Conservation (phyloP, 768 basidiomycete genomes). For the Podaxis carcinomalis region DNA sequence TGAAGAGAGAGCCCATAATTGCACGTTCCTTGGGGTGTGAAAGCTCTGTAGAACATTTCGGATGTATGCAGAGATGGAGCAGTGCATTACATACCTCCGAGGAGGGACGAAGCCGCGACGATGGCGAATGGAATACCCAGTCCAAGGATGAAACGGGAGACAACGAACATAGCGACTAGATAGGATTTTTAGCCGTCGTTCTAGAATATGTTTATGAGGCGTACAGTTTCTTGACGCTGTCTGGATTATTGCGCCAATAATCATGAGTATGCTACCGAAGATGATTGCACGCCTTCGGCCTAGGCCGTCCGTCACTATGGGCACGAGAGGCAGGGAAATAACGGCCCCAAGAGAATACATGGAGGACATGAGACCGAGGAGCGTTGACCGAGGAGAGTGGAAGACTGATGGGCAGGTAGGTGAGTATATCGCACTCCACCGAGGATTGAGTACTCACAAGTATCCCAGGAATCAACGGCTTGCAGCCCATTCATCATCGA, state of each 20-base stretch:
- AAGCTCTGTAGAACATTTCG: slow-evolving; percentile 35
- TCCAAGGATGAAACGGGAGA: slow-evolving; percentile 51
- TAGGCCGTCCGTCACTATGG: slow-evolving; percentile 43
- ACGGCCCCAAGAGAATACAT: slow-evolving; percentile 62
- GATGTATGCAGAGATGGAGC: neutral
- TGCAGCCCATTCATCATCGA: slow-evolving; percentile 64
- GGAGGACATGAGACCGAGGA: slow-evolving; percentile 53
- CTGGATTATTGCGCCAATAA: slow-evolving; percentile 43
- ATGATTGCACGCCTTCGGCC: slow-evolving; percentile 49
- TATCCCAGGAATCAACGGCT: slow-evolving; percentile 52
- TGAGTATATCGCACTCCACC: neutral
- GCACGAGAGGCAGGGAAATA: slow-evolving; percentile 48
- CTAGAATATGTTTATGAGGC: slow-evolving; percentile 10
- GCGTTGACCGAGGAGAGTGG: slow-evolving; percentile 45
- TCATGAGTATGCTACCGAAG: slow-evolving; percentile 46
- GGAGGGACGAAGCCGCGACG: slow-evolving; percentile 61
- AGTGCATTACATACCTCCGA: slow-evolving; percentile 35
- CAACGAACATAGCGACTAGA: slow-evolving; percentile 56
- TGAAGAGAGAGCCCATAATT: slow-evolving; percentile 58
- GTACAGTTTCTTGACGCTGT: slow-evolving; percentile 45
- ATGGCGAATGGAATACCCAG: slow-evolving; percentile 59
- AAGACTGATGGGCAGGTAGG: slow-evolving; percentile 35
- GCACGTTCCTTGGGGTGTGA: slow-evolving; percentile 70
- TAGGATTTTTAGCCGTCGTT: neutral
- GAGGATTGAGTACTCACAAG: slow-evolving; percentile 31